phyloP scores from a whole-genome alignment of 805 yeast genomes.

The Tetrapisispora taiwanensis region DNA sequence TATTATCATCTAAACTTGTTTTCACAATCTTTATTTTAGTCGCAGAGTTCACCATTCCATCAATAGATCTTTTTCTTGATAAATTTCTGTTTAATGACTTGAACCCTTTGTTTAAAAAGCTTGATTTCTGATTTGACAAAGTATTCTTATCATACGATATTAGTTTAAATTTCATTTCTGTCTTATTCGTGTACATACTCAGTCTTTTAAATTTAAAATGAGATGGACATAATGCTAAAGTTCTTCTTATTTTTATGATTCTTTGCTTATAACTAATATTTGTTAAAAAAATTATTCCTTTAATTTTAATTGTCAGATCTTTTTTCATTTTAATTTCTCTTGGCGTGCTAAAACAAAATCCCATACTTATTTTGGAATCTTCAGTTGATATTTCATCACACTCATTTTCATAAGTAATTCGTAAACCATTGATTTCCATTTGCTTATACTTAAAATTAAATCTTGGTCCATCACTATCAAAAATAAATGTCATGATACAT shows the following conservation, averaged over 20 bases:
- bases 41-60: neutral
- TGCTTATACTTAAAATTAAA: slow-evolving; percentile 10
- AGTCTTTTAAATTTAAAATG: neutral
- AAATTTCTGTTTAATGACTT: neutral
- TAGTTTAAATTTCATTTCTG: neutral
- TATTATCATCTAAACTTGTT: neutral
- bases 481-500: slow-evolving; percentile 7
- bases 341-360: slow-evolving; percentile 9
- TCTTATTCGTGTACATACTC: neutral
- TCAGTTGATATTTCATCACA: slow-evolving; percentile 14
- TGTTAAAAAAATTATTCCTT: neutral
- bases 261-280: neutral
- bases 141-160: neutral
- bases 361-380: slow-evolving; percentile 9
- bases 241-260: slow-evolving; percentile 3
- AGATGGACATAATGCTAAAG: neutral
- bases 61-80: neutral
- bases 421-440: slow-evolving; percentile 8
- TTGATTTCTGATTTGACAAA: neutral
- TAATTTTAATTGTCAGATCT: neutral
- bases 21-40: neutral
- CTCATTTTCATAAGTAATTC: slow-evolving; percentile 12
- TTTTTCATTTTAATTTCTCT: slow-evolving; percentile 6
- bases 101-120: slow-evolving; percentile 2
- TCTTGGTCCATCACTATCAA: slow-evolving; percentile 9